phyloP scores from a whole-genome alignment of 2,329 filamentous ascomycete species.

The Beauveria rudraprayagi region DNA sequence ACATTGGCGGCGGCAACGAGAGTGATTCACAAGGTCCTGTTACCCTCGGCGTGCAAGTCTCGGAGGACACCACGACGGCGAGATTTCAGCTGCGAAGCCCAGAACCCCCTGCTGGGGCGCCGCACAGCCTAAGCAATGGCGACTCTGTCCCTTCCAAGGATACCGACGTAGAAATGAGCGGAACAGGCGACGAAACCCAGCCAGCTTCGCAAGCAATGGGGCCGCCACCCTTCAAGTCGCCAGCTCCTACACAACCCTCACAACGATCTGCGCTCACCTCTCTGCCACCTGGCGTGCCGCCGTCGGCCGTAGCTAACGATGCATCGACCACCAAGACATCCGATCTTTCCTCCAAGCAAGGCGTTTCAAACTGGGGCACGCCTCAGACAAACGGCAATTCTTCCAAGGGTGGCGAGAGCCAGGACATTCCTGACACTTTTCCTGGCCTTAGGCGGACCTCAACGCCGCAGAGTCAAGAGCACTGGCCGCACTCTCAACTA shows the following conservation, averaged over 20 bases:
- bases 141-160: slow-evolving; percentile 41
- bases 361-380: slow-evolving; percentile 54
- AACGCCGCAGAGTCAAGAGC: slow-evolving; percentile 41
- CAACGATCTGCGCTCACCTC: slow-evolving; percentile 55
- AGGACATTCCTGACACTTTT: slow-evolving; percentile 48
- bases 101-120: slow-evolving; percentile 24
- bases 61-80: slow-evolving; percentile 41
- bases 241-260: slow-evolving; percentile 51
- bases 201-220: slow-evolving; percentile 43
- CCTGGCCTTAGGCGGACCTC: slow-evolving; percentile 27
- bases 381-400: slow-evolving; percentile 59
- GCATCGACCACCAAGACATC: slow-evolving; percentile 92
- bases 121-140: slow-evolving; percentile 45
- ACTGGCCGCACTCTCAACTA: slow-evolving; percentile 52
- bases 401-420: slow-evolving; percentile 23
- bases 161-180: slow-evolving; percentile 55
- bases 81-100: slow-evolving; percentile 50
- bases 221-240: slow-evolving; percentile 33
- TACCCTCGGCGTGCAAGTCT: slow-evolving; percentile 56
- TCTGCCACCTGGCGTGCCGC: slow-evolving; percentile 49
- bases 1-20: slow-evolving; percentile 42
- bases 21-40: slow-evolving; percentile 49
- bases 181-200: slow-evolving; percentile 40
- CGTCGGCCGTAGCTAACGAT: slow-evolving; percentile 63
- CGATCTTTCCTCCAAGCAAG: slow-evolving; percentile 56